A percentile compares a stretch with the other conserved stretches of the same genome.
Evolutionary conservation across 1,284 basidiomycete species (phyloP).

Genomic region (Tilletia caries): DNA sequence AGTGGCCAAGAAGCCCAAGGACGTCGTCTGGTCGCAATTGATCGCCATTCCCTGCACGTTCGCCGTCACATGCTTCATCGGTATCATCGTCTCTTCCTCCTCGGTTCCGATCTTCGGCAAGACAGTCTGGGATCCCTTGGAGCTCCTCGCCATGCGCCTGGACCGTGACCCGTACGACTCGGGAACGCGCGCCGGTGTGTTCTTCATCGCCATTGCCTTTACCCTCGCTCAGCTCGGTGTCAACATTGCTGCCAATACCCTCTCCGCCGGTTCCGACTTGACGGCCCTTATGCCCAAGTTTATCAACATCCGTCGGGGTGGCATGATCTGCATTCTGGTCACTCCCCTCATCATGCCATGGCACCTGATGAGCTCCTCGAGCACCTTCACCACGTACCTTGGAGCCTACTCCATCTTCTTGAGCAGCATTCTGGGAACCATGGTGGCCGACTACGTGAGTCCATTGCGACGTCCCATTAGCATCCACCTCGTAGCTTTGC

Average conservation of each 20-base stretch:
- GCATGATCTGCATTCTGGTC: slow-evolving; percentile 73
- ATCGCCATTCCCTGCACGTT: slow-evolving; percentile 69
- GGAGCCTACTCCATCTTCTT: slow-evolving; percentile 63
- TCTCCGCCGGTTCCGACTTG: slow-evolving; percentile 78
- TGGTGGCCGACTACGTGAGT: slow-evolving; percentile 61
- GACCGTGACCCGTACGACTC: slow-evolving; percentile 64
- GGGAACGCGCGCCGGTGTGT: slow-evolving; percentile 54
- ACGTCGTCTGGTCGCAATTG: slow-evolving; percentile 35
- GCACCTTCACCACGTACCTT: slow-evolving; percentile 76
- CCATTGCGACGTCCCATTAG: no score
- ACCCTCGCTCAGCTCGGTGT: slow-evolving; percentile 66
- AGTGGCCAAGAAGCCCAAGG: slow-evolving; percentile 30
- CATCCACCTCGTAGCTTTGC: no score
- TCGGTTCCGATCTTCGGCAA: slow-evolving; percentile 73
- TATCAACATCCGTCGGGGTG: slow-evolving; percentile 80
- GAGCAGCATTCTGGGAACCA: slow-evolving; percentile 52
- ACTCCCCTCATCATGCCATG: slow-evolving; percentile 62
- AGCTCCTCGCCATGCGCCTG: slow-evolving; percentile 68
- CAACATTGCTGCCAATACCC: slow-evolving; percentile 74
- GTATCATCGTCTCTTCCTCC: slow-evolving; percentile 76
- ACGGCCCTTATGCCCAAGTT: slow-evolving; percentile 71
- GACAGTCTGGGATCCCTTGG: slow-evolving; percentile 75
- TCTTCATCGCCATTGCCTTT: slow-evolving; percentile 73
- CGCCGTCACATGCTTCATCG: slow-evolving; percentile 74
- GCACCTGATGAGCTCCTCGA: slow-evolving; percentile 73